Base-by-base conservation (phyloP, 495 filamentous ascomycete species). In the Penicillium atrosanguineum region DNA sequence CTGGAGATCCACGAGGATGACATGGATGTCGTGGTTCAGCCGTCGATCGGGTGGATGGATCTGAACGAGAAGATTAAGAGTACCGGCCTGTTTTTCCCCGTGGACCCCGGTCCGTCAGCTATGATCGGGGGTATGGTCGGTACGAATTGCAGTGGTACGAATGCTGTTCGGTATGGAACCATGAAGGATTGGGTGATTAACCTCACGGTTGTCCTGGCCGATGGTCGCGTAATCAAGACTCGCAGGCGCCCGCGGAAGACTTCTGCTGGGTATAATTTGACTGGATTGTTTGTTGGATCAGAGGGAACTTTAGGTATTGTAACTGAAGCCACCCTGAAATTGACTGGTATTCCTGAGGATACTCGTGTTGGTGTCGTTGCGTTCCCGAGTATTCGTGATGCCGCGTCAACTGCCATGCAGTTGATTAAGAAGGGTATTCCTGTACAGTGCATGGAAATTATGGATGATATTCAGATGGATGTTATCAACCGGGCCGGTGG, bases 81-180 rank as follows among this genome's bases (percentile, higher is more conserved):
- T 40, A 83, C 77, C 18, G 89, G 89, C 1, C 82, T 96, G 14
- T 96, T 96, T 74, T 95, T 97, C 68, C 92, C 92, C 0, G 82
- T 91, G 15, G 90, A 95, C 61, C 90, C 90, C 16, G 88, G 80
- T 20, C 82, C 77, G 59, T 78, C 80, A 14, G 80, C 74, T 4
- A 88, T 89, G 84, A 96, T 97, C 56, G 93, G 93, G 36, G 93
- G 93, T 38, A 97, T 97, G 93, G 84, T 97, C 12, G 92, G 89
- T 0, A 97, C 93, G 0, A 91, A 91, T 28, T 97, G 93, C 77
- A 88, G 83, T 54, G 93, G 93, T 31, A 97, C 93, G 28, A 96
- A 97, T 68, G 87, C 93, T 15, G 91, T 95, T 62, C 80, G 90
- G 21, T 97, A 96, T 65, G 93, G 93, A 1, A 96, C 93, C 0